Evolutionary conservation across 164 flowering plant genomes (phyloP).

Genomic region (Sedum album): DNA sequence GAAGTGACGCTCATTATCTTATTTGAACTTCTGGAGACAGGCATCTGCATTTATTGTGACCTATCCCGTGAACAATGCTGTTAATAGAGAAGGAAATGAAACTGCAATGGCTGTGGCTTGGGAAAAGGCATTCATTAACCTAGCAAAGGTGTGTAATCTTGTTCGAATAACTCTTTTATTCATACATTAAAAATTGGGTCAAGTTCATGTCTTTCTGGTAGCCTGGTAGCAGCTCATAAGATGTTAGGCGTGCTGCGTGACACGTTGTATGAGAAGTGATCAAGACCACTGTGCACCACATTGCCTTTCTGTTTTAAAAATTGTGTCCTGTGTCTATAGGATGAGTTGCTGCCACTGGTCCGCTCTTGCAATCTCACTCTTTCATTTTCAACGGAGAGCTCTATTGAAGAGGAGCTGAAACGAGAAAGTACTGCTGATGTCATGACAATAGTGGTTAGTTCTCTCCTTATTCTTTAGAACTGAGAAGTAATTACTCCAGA

Average conservation of each 20-base stretch:
- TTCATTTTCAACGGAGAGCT: constrained; percentile 95
- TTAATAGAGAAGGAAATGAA: constrained; percentile 49
- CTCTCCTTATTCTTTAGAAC: not conserved
- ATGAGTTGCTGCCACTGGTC: constrained; percentile 70
- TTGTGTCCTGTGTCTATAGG: constrained; percentile 29
- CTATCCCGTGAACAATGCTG: constrained; percentile 78
- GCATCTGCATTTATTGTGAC: constrained; percentile 93
- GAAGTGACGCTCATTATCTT: not conserved
- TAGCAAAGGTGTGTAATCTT: constrained; percentile 49
- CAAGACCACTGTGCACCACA: not conserved
- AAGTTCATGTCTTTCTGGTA: not conserved
- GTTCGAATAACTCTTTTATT: not conserved
- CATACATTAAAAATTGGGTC: not conserved
- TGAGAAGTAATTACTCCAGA: not conserved
- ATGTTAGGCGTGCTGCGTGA: not conserved
- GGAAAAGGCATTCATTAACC: constrained; percentile 91
- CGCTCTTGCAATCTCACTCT: constrained; percentile 71
- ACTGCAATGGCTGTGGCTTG: constrained; percentile 76
- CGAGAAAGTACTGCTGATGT: constrained; percentile 98
- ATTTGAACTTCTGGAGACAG: constrained; percentile 31
- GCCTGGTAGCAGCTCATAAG: not conserved
- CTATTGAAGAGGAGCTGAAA: constrained; percentile 89
- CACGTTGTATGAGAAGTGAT: not conserved
- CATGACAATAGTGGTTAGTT: constrained; percentile 74
- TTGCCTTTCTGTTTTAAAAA: not conserved